Percentiles rank a stretch among this genome's conserved stretches.
Evolutionary conservation across 768 basidiomycete species (phyloP).

Genomic region (Rossbeevera mucosa): DNA sequence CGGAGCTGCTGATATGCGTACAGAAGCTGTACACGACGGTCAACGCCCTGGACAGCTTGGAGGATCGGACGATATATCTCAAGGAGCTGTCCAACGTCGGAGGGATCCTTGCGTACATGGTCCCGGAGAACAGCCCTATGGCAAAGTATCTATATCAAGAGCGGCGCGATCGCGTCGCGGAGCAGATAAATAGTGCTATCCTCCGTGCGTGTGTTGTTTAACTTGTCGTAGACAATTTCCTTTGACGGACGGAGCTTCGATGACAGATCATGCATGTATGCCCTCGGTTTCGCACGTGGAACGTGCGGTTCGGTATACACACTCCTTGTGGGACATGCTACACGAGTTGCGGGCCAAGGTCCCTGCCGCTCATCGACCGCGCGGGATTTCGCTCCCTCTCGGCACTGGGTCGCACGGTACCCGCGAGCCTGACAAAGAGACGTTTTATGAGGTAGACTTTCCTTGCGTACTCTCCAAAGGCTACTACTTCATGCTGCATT

Average conservation of each 20-base stretch:
- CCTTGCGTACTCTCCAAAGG: neutral
- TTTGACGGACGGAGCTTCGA: constrained; percentile 1
- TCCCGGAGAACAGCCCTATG: constrained; percentile 74
- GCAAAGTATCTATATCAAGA: constrained; percentile 71
- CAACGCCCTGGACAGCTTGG: constrained; percentile 47
- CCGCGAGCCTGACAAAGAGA: constrained; percentile 32
- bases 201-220: constrained; percentile 57
- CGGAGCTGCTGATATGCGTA: constrained; percentile 49
- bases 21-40: constrained; percentile 66
- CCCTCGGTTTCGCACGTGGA: constrained; percentile 60
- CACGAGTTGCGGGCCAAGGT: constrained; percentile 46
- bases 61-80: constrained; percentile 57
- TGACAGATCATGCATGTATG: constrained; percentile 46
- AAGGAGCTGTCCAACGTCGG: constrained; percentile 72
- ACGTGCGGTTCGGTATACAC: constrained; percentile 59
- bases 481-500: neutral
- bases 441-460: constrained; percentile 34
- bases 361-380: constrained; percentile 34
- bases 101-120: constrained; percentile 77
- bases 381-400: constrained; percentile 47
- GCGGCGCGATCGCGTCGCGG: constrained; percentile 76
- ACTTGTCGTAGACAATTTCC: neutral
- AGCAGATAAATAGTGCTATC: constrained; percentile 85
- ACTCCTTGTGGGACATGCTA: constrained; percentile 55
- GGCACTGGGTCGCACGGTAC: constrained; percentile 17